These are phyloP conservation scores for Hypoxylon sp. DNA, from an alignment of 2,329 filamentous ascomycete species.

Conservation along the genomic window DNA sequence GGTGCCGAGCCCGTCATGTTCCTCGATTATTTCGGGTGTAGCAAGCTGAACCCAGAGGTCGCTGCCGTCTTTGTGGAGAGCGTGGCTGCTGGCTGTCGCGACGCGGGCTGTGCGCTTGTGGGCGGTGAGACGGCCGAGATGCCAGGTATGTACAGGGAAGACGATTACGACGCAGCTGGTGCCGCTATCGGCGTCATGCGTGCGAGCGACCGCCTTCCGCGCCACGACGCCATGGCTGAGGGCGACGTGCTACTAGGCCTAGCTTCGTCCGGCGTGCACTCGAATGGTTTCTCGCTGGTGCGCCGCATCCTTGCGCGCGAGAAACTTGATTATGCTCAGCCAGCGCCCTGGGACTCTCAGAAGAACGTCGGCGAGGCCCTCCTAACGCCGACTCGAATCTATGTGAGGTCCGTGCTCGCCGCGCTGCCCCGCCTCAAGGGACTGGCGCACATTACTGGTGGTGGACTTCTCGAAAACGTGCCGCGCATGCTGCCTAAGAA, in stretches of 20 bases:
- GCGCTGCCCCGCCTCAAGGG: conserved; percentile 82
- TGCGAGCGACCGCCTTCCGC: conserved; percentile 78
- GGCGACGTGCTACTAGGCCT: conserved; percentile 92
- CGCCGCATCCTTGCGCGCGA: conserved; percentile 85
- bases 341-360: conserved; percentile 80
- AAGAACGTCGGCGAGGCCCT: conserved; percentile 80
- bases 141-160: conserved; percentile 91
- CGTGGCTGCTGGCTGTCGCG: conserved; percentile 87
- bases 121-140: conserved; percentile 98
- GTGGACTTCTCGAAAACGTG: conserved; percentile 92
- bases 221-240: conserved; percentile 79
- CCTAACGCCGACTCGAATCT: conserved; percentile 92
- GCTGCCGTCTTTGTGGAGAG: conserved; percentile 91
- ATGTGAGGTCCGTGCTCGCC: conserved; percentile 85
- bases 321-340: conserved; percentile 78
- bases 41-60: conserved; percentile 82
- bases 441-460: conserved; percentile 96
- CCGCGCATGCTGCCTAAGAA: conserved; percentile 89
- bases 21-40: conserved; percentile 97
- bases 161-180: conserved; percentile 94
- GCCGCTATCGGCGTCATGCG: conserved; percentile 89
- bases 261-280: conserved; percentile 89
- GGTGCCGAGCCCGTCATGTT: conserved; percentile 96
- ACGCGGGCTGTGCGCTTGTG: conserved; percentile 90
- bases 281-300: conserved; percentile 97